Evolutionary conservation across 73 alveolate species (phyloP).

Genomic region (Tetrahymena borealis): DNA sequence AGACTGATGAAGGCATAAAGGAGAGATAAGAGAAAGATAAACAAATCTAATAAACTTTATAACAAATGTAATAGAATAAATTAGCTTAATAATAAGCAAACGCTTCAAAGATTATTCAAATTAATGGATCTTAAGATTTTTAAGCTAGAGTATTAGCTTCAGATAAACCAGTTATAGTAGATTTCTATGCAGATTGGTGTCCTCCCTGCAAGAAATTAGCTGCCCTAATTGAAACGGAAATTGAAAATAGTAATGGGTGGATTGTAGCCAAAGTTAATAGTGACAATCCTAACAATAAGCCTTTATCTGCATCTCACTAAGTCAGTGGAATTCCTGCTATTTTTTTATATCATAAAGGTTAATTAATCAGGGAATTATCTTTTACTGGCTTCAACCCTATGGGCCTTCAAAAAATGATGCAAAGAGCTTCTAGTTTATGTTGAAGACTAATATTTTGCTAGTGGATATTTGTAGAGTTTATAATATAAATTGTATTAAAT

Average conservation of each 20-base stretch:
- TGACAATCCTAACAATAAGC: background rate
- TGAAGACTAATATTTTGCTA: background rate
- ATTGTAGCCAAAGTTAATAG: background rate
- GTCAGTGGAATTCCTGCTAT: background rate
- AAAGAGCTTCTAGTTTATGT: background rate
- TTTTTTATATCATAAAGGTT: background rate
- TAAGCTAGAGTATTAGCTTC: background rate
- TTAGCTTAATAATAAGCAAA: background rate
- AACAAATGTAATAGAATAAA: background rate
- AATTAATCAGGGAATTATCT: background rate
- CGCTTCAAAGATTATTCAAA: background rate
- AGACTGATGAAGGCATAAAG: background rate
- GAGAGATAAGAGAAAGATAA: background rate
- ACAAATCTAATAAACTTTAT: background rate
- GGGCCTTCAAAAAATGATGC: background rate
- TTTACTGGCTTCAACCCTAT: background rate
- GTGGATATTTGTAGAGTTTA: no score
- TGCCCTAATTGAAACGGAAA: background rate
- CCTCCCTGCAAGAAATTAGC: background rate
- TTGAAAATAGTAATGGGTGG: background rate
- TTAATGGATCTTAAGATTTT: background rate
- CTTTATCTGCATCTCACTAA: background rate
- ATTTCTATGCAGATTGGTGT: background rate
- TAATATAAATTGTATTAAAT: no score
- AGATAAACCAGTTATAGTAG: background rate